Conservation (phyloP, 176 grass and related monocot species). For the Oryza meyeriana region DNA sequence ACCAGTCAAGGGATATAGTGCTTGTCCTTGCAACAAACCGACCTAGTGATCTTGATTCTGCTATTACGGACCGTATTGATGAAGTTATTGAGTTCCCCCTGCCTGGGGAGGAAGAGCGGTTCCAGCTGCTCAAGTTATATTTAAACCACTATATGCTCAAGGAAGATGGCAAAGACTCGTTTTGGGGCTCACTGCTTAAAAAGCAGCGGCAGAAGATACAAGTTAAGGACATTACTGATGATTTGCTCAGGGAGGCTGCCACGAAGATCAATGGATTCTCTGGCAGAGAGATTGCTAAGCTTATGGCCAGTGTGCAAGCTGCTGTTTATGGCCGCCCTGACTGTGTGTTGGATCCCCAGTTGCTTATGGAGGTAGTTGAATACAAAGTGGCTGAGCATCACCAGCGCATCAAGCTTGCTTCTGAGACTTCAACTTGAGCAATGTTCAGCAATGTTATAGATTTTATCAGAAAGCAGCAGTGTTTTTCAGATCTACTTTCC, state of each 20-base stretch:
- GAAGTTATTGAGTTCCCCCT: conserved; percentile 90
- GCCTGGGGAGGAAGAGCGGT: conserved; percentile 78
- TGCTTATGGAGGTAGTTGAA: conserved; percentile 69
- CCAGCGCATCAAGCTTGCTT: conserved; percentile 74
- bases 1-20: conserved; percentile 84
- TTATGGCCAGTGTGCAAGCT: conserved; percentile 82
- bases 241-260: conserved; percentile 56
- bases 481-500: background rate
- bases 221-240: conserved; percentile 57
- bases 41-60: conserved; percentile 88
- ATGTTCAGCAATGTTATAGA: background rate
- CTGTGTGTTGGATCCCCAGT: conserved; percentile 62
- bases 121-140: conserved; percentile 81
- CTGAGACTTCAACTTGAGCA: conserved; percentile 40
- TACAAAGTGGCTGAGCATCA: conserved; percentile 89
- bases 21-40: conserved; percentile 90
- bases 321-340: conserved; percentile 77
- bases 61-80: conserved; percentile 91
- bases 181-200: conserved; percentile 50
- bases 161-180: conserved; percentile 39
- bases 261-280: conserved; percentile 82
- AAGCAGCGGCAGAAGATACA: conserved; percentile 70
- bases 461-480: background rate
- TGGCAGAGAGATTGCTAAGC: conserved; percentile 87
- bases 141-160: conserved; percentile 68